Percentiles rank a stretch among this genome's conserved stretches.
phyloP scores from a whole-genome alignment of 495 filamentous ascomycete species.

The Opeltia flavorubescens region DNA sequence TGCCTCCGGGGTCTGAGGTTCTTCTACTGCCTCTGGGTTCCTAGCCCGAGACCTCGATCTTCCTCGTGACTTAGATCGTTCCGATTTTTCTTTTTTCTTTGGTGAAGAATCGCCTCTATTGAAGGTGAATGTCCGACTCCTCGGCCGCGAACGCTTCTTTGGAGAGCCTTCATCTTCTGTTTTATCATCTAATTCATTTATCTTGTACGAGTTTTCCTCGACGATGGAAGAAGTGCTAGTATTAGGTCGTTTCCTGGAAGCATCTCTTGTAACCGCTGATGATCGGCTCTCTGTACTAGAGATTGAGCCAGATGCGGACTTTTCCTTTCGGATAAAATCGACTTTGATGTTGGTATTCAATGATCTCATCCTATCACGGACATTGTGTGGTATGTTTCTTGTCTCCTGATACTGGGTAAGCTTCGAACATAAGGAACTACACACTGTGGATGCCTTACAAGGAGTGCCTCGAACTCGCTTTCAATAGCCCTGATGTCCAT shows the following conservation, averaged over 20 bases:
- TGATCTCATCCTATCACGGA: slow-evolving; percentile 84
- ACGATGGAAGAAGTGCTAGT: slow-evolving; percentile 11
- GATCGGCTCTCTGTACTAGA: slow-evolving; percentile 23
- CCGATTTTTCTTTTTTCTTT: slow-evolving; percentile 44
- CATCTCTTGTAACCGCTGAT: slow-evolving; percentile 1
- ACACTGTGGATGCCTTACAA: slow-evolving; percentile 20
- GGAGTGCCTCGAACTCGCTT: slow-evolving; percentile 35
- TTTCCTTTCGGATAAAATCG: slow-evolving; percentile 85
- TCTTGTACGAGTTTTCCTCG: slow-evolving; percentile 1
- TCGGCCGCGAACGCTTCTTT: slow-evolving; percentile 37
- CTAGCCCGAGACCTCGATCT: slow-evolving; percentile 32
- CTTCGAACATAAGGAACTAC: slow-evolving; percentile 15
- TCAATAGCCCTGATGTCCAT: slow-evolving; percentile 33
- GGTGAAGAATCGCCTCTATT: slow-evolving; percentile 45
- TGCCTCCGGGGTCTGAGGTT: slow-evolving; percentile 28
- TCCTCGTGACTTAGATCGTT: slow-evolving; percentile 18
- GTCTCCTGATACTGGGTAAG: slow-evolving; percentile 50
- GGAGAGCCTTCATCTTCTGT: slow-evolving; percentile 17
- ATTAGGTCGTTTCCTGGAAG: slow-evolving; percentile 23
- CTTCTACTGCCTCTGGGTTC: slow-evolving; percentile 30
- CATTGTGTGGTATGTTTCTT: slow-evolving; percentile 82
- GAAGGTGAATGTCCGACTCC: slow-evolving; percentile 66
- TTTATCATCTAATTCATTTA: slow-evolving; percentile 12
- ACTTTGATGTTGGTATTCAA: slow-evolving; percentile 81
- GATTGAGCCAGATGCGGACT: slow-evolving; percentile 42